Evolutionary conservation across 139 green algal species (phyloP).

Genomic region (Chlorella sp.): DNA sequence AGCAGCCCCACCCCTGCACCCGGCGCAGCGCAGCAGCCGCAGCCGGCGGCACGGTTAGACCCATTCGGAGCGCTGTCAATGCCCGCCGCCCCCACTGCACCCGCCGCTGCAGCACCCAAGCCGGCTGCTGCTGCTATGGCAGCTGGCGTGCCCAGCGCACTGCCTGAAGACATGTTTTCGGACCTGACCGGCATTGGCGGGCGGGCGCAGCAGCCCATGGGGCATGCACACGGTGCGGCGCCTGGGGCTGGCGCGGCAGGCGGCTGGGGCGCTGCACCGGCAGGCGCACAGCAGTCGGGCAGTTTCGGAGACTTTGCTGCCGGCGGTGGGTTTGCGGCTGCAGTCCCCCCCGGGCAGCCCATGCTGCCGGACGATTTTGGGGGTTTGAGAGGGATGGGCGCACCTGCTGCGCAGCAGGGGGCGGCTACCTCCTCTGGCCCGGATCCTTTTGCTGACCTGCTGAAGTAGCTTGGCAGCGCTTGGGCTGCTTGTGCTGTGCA

Average conservation of each 20-base stretch:
- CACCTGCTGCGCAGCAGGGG: constrained; percentile 3
- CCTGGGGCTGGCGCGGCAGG: not conserved
- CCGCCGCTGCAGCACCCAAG: constrained; percentile 12
- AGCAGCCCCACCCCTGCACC: not conserved
- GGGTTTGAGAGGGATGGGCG: not conserved
- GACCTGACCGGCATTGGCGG: constrained; percentile 32
- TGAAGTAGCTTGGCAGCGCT: constrained; percentile 2
- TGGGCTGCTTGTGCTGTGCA: too few relatives aligned
- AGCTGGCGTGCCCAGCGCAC: constrained; percentile 10
- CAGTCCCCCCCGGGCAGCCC: not conserved
- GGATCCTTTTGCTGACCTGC: constrained; percentile 59
- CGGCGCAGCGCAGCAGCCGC: not conserved
- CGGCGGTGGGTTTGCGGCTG: constrained; percentile 1
- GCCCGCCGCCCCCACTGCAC: not conserved
- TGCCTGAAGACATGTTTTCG: constrained; percentile 56
- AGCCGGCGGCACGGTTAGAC: not conserved
- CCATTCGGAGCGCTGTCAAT: not conserved
- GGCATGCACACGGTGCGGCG: not conserved
- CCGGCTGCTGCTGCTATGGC: constrained; percentile 4
- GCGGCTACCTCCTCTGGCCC: constrained; percentile 13
- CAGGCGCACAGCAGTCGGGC: not conserved
- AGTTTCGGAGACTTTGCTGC: constrained; percentile 6
- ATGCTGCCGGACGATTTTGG: not conserved
- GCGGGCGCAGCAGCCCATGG: constrained; percentile 13
- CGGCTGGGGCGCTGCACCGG: not conserved